Percentiles rank a stretch among this genome's conserved stretches.
phyloP scores from a whole-genome alignment of 768 basidiomycete genomes.

The Mycena rebaudengoi region DNA sequence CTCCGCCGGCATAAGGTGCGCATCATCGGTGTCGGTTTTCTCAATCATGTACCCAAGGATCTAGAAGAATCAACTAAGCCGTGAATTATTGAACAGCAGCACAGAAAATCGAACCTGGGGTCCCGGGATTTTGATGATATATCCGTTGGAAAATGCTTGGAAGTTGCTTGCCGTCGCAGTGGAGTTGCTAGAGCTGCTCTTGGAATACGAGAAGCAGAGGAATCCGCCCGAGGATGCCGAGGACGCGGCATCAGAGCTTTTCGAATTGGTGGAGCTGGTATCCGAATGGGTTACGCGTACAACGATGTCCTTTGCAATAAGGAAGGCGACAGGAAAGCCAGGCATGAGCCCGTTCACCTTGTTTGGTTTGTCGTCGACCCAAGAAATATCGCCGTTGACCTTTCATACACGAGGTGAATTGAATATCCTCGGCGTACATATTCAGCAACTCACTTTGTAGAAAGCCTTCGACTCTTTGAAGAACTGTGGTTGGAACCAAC shows the following conservation, averaged over 20 bases:
- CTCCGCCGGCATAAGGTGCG: constrained; percentile 27
- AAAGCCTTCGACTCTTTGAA: constrained; percentile 28
- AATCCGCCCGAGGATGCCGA: constrained; percentile 14
- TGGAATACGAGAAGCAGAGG: constrained; percentile 22
- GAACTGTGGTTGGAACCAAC: constrained; percentile 35
- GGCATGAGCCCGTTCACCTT: neutral
- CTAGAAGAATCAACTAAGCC: neutral
- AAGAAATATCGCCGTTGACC: constrained; percentile 18
- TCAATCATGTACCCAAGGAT: constrained; percentile 16
- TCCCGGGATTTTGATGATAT: constrained; percentile 28
- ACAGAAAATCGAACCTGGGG: constrained; percentile 27
- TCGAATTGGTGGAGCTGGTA: neutral
- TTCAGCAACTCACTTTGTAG: constrained; percentile 10
- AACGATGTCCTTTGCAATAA: constrained; percentile 18
- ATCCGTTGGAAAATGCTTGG: constrained; percentile 18
- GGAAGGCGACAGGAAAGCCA: constrained; percentile 16
- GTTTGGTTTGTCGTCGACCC: neutral
- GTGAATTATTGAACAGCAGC: neutral
- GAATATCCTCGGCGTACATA: neutral
- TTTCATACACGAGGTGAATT: neutral
- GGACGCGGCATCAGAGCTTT: neutral
- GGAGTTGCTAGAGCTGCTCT: constrained; percentile 12
- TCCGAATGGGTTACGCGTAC: constrained; percentile 3
- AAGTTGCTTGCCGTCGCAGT: constrained; percentile 1
- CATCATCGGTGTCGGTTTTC: constrained; percentile 18